Percentiles rank a stretch among this genome's conserved stretches.
Evolutionary conservation across 768 basidiomycete species (phyloP).

Genomic region (Tephrocybe sp.): DNA sequence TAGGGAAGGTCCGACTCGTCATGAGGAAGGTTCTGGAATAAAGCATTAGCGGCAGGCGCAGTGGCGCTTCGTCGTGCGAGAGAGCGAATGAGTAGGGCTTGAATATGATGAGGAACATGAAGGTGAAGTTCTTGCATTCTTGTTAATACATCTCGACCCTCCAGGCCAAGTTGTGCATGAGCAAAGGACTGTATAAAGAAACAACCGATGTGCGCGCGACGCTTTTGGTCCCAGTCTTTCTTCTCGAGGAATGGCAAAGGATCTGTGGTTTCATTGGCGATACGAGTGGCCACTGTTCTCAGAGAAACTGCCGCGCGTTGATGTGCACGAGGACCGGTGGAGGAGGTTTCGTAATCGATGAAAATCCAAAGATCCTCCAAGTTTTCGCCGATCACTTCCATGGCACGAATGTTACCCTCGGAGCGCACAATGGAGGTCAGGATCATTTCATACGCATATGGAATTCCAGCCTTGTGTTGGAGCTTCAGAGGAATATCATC

Average conservation of each 20-base stretch:
- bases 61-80: conserved; percentile 35
- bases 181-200: conserved; percentile 43
- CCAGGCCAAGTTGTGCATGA: conserved; percentile 25
- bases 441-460: conserved; percentile 35
- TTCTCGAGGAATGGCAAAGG: conserved; percentile 26
- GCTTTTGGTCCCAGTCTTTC: conserved; percentile 23
- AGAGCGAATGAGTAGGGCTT: conserved; percentile 36
- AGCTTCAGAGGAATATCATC: conserved; percentile 17
- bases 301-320: conserved; percentile 7
- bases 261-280: conserved; percentile 27
- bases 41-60: conserved; percentile 20
- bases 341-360: conserved; percentile 5
- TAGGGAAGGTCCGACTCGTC: conserved; percentile 9
- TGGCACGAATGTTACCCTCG: conserved; percentile 27
- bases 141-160: conserved; percentile 36
- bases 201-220: conserved; percentile 30
- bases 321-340: background rate
- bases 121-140: conserved; percentile 38
- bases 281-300: conserved; percentile 11
- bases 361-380: conserved; percentile 31
- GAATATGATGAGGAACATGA: conserved; percentile 23
- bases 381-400: conserved; percentile 39
- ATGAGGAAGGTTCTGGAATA: conserved; percentile 7
- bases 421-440: conserved; percentile 33
- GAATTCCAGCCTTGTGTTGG: conserved; percentile 18